Base-by-base conservation (phyloP, 371 early-diverging fungal genomes). In the Umbelopsis sp. region DNA sequence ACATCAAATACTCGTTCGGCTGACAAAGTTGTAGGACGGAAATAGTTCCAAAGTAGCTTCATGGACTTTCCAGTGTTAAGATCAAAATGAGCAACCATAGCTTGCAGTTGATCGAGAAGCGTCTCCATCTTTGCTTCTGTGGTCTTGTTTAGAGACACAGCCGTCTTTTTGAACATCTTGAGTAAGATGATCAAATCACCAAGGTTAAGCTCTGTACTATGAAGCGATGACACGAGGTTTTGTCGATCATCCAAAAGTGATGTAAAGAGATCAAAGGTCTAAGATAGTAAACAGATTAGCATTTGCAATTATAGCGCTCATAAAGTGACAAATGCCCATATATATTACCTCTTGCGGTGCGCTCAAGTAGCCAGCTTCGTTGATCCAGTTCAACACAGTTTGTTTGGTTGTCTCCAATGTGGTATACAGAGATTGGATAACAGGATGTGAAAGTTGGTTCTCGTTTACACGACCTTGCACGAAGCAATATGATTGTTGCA, bases 1-100 rank as follows among this genome's bases (percentile, higher is more conserved):
- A 88, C 64, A 18, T 75, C 65, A 69, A 80, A 81, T 46, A 89
- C 63, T 8, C 80, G 74, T 44, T 82, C 73, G 20, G 86, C 80
- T 16, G 86, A 80, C 50, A 89, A 63, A 5, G 87, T 85, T 5
- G 86, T 79, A 35, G 89, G 89, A 37, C 86, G 80, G 69, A 88
- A 87, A 32, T 83, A 77, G 66, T 83, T 82, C 90, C 90, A 90
- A 6, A 90, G 74, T 4, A 76, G 74, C 69, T 84, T 87, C 90
- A 89, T 89, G n/a, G 85, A 79, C 9, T 76, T 78, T 22, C 86
- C 86, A 0, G 89, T 79, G 16, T 77, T 75, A 24, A 80, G 77
- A 53, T 82, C 82, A 70, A 82, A 80, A 1, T 71, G 73, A 51
- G 77, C 71, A 74, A 81, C 77, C 41, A 79, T 75, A n/a, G 29